Conservation (phyloP, 2,329 filamentous ascomycete species). For the Arachnomyces sp. region DNA sequence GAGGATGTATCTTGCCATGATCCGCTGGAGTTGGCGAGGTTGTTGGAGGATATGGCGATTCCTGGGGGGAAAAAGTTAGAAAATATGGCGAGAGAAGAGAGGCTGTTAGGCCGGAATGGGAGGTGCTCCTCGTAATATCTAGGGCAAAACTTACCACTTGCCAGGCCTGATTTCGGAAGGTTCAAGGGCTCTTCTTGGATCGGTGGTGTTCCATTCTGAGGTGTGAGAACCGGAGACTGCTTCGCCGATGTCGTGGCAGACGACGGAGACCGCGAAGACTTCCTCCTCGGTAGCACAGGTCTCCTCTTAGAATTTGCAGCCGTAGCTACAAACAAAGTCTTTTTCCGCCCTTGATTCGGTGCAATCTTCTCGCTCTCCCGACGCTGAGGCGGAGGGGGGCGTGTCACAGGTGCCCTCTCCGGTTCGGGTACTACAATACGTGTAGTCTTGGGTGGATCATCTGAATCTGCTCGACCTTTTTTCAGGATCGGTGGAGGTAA, state of each 20-base stretch:
- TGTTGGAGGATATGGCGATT: slow-evolving; percentile 1
- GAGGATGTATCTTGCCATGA: neutral
- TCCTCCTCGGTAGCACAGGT: slow-evolving; percentile 26
- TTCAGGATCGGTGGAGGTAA: slow-evolving; percentile 33
- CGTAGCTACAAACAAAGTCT: slow-evolving; percentile 22
- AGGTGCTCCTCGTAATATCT: neutral
- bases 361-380: neutral
- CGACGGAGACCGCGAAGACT: slow-evolving; percentile 25
- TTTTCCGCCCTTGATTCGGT: slow-evolving; percentile 19
- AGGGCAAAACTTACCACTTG: too few species aligned
- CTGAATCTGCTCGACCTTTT: slow-evolving; percentile 23
- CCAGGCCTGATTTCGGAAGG: too few species aligned
- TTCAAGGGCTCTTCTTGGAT: too few species aligned
- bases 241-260: slow-evolving; percentile 9
- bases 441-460: slow-evolving; percentile 22
- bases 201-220: too few species aligned
- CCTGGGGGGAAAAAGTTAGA: neutral
- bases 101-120: neutral
- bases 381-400: neutral
- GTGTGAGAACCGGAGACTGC: neutral
- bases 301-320: slow-evolving; percentile 21
- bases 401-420: slow-evolving; percentile 6
- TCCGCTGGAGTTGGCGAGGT: neutral
- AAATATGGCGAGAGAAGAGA: neutral
- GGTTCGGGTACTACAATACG: slow-evolving; percentile 22